Evolutionary conservation across 257 asterid genomes (phyloP), one percentile per base, ranked within the genome.

Genomic region (Linderniella brevidens): DNA sequence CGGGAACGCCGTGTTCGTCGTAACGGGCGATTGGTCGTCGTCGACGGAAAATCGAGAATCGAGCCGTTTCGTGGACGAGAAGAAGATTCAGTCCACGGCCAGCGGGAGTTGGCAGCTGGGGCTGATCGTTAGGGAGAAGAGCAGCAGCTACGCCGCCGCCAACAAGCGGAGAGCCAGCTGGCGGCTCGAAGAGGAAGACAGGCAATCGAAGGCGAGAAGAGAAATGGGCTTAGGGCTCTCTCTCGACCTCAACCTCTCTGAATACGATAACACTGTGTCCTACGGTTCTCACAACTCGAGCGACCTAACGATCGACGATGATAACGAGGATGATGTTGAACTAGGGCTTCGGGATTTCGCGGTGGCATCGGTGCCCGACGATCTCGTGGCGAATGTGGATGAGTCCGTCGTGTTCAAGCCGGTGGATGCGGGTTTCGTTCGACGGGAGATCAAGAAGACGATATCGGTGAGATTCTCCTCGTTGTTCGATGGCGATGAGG

Each of bases 11-110:
- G 59, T 84, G 42, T 84, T 84, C 64, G 65, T 88, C 43, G 70
- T 88, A 17, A 57, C 92, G 0, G 96, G 98, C 7, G 80, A 78
- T 52, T 88, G 98, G 98, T 80, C 98, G 2, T 72, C 67, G 41
- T 68, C 61, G 38, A 12, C 50, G 11, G 48, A n/a, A n/a, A n/a
- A n/a, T n/a, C n/a, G n/a, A n/a, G n/a, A n/a, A 61, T 19, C 68
- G 71, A 62, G 68, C 11, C 62, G 54, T 19, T 59, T 62, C 32
- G 55, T 69, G 1, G 84, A 80, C 20, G 83, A 73, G 18, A 58
- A 58, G 57, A 77, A 68, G 53, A 63, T 80, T 0, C 65, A 68
- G 0, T 52, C 73, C 0, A 13, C 58, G 14, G 80, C 73, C 8
- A 60, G 74, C 52, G 72, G 70, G 13, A 59, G 67, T 55, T 84